Evolutionary conservation across 306 rosid species (phyloP).

Genomic region (Gillenia trifoliata): DNA sequence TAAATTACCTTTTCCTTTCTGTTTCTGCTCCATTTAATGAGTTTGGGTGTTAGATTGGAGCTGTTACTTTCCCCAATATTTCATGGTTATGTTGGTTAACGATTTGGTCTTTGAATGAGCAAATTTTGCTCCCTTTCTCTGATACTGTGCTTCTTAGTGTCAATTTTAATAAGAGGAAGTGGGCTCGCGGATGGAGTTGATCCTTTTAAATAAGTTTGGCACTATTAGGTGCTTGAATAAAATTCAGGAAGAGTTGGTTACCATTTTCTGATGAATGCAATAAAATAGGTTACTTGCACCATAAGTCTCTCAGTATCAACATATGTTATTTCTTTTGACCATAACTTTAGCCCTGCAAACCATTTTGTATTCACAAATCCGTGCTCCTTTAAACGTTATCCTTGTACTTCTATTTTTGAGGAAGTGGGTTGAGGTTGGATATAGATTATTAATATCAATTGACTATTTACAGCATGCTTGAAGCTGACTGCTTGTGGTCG

Average conservation of each 20-base stretch:
- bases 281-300: neutral
- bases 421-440: slow-evolving; percentile 9
- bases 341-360: neutral
- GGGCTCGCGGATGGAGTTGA: neutral
- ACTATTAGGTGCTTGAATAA: neutral
- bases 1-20: neutral
- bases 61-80: neutral
- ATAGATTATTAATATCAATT: slow-evolving; percentile 21
- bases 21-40: neutral
- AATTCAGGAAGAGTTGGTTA: neutral
- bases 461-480: slow-evolving; percentile 69
- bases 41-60: neutral
- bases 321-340: neutral
- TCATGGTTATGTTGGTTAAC: neutral
- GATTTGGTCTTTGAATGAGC: neutral
- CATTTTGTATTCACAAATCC: neutral
- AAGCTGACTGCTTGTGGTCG: slow-evolving; percentile 65
- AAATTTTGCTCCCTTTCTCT: neutral
- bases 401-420: neutral
- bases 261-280: neutral
- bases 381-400: neutral
- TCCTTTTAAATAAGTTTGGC: neutral
- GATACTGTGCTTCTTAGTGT: neutral
- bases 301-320: neutral
- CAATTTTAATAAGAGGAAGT: neutral